These are phyloP conservation scores for Teratosphaeria pseudoeucalypti DNA, from an alignment of 2,329 filamentous ascomycete species.

Conservation along the genomic window DNA sequence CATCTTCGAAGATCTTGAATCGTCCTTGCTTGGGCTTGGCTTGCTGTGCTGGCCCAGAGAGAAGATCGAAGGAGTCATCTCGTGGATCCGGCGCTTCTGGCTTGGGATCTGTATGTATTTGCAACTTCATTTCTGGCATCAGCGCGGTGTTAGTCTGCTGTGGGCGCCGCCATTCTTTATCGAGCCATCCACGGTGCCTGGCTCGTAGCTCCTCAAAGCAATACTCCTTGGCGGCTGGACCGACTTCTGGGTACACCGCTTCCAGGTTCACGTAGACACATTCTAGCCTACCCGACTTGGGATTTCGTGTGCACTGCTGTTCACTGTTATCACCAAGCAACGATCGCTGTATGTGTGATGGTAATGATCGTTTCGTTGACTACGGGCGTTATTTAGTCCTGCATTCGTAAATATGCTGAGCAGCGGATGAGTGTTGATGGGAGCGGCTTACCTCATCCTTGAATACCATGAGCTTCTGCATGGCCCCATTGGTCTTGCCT, in stretches of 20 bases:
- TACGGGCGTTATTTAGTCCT: slow-evolving; percentile 70
- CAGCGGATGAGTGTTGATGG: slow-evolving; percentile 9
- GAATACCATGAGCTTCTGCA: slow-evolving; percentile 82
- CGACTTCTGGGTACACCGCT: slow-evolving; percentile 69
- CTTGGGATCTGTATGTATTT: background rate
- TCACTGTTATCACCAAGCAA: slow-evolving; percentile 31
- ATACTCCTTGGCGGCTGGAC: slow-evolving; percentile 47
- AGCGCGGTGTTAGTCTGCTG: background rate
- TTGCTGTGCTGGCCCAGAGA: slow-evolving; percentile 2
- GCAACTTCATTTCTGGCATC: background rate
- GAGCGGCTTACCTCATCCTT: slow-evolving; percentile 76
- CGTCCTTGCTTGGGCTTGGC: slow-evolving; percentile 18
- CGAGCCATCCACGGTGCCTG: slow-evolving; percentile 56
- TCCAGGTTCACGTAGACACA: slow-evolving; percentile 80
- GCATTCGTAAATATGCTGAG: slow-evolving; percentile 68
- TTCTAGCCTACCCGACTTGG: slow-evolving; percentile 72
- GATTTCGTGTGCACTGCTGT: slow-evolving; percentile 74
- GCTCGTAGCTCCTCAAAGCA: slow-evolving; percentile 91
- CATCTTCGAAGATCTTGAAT: slow-evolving; percentile 26
- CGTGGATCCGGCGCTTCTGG: slow-evolving; percentile 1
- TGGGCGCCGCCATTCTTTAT: slow-evolving; percentile 40
- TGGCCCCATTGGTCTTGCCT: slow-evolving; percentile 67
- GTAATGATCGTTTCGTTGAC: slow-evolving; percentile 1
- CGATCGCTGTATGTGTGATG: slow-evolving; percentile 5
- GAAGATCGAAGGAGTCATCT: background rate